Base-by-base conservation (phyloP, 179 eudicot species). In the Nepenthes alata region DNA sequence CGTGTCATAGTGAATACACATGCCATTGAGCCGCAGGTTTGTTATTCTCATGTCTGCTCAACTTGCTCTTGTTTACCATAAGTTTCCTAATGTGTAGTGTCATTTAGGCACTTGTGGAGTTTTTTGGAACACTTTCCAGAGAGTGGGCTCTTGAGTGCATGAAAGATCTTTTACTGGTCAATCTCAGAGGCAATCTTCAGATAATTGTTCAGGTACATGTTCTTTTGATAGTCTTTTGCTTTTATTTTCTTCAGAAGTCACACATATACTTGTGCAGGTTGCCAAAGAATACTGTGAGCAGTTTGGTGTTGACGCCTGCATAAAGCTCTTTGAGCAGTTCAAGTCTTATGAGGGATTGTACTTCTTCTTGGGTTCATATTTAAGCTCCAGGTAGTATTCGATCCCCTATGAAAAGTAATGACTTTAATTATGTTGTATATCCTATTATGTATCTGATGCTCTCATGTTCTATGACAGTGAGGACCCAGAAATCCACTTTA, bases 81-180 rank as follows among this genome's bases (percentile, higher is more conserved):
- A 53, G 48, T 13, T 35, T 62, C 68, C 58, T 36, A 69, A 5
- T 41, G 12, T 52, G 11, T 53, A 36, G 1, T 56, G 4, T 49
- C 11, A 6, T 72, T 48, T 64, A 79, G 83, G 75, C 78, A 36
- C 83, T 79, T 6, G 83, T 79, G 44, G 83, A 79, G 67, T 79
- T 79, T 64, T 79, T 79, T 58, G 83, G 83, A 61, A 79, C 83
- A 11, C 78, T 79, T 55, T 79, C 80, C 47, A 64, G 65, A 66
- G 83, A 79, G 66, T 79, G 83, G 83, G 83, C 83, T 63, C 80
- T 79, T 8, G 83, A 79, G 53, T 79, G 83, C 71, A 79, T 79
- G 83, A 79, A 79, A 66, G 83, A 79, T 70, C 80, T 79, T 59
- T 65, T 79, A 50, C 67, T 79, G 63, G 83, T 73, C 47, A 79